phyloP scores from a whole-genome alignment of 208 protist genomes.

The Acanthamoeba sp. region DNA sequence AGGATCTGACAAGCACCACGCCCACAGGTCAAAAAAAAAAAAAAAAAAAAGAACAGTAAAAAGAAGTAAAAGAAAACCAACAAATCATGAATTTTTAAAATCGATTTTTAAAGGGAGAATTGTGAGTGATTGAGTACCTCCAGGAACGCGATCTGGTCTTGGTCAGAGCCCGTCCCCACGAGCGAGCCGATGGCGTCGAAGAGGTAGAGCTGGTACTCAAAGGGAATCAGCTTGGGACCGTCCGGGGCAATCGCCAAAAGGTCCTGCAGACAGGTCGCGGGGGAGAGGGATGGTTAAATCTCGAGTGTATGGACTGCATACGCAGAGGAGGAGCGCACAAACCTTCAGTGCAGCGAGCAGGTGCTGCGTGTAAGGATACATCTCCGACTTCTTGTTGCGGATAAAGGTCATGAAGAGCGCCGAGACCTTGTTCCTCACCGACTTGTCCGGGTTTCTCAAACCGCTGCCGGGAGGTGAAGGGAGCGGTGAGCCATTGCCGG shows the following conservation, averaged over 20 bases:
- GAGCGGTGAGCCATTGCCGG: too few species aligned
- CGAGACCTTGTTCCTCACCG: constrained; percentile 52
- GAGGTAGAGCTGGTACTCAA: constrained; percentile 71
- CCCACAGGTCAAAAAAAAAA: not conserved
- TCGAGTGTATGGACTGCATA: not conserved
- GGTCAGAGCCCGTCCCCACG: constrained; percentile 56
- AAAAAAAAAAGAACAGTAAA: too few species aligned
- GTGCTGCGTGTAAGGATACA: constrained; percentile 52
- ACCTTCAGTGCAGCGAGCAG: constrained; percentile 38
- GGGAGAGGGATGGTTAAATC: not conserved
- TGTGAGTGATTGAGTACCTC: constrained; percentile 1
- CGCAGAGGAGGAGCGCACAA: not conserved
- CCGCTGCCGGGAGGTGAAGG: not conserved
- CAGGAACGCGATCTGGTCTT: constrained; percentile 66
- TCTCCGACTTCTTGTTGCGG: constrained; percentile 58
- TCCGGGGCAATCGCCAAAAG: constrained; percentile 42
- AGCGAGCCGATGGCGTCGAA: constrained; percentile 68
- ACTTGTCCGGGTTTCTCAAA: constrained; percentile 5
- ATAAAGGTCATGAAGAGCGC: constrained; percentile 40
- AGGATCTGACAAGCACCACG: constrained; percentile 16
- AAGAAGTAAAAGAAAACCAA: too few species aligned
- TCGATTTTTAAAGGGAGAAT: not conserved
- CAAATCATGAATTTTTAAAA: too few species aligned
- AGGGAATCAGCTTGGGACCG: constrained; percentile 39
- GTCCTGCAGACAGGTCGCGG: not conserved